phyloP scores from a whole-genome alignment of 2,329 filamentous ascomycete genomes.

The Fusarium oligoseptatum region DNA sequence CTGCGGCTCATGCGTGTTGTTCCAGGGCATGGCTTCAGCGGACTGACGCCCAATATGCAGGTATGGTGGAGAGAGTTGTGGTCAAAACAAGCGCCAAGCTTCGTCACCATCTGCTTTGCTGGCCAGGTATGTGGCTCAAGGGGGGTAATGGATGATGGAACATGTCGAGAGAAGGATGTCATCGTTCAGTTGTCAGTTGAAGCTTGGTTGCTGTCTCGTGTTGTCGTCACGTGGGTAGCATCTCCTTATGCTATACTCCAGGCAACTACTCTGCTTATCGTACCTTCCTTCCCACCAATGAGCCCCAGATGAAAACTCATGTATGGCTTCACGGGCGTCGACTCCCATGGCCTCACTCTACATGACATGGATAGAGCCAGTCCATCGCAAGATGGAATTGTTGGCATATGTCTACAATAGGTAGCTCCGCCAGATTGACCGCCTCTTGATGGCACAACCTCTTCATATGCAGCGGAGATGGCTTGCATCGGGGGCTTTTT shows the following conservation, averaged over 20 bases:
- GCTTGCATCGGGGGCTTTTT: constrained; percentile 14
- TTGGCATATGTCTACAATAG: neutral
- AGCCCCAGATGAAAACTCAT: neutral
- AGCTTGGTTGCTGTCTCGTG: constrained; percentile 7
- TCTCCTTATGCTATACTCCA: constrained; percentile 33
- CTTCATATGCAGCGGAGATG: constrained; percentile 2
- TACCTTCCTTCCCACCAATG: constrained; percentile 3
- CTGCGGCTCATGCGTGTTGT: constrained; percentile 15
- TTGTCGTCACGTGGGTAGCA: constrained; percentile 26
- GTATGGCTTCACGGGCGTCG: neutral
- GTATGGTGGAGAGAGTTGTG: neutral
- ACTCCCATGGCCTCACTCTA: neutral
- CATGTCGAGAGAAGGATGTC: neutral
- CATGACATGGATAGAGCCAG: neutral
- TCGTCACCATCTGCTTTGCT: constrained; percentile 3
- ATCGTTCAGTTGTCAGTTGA: constrained; percentile 7
- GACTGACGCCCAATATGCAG: constrained; percentile 6
- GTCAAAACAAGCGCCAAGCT: neutral
- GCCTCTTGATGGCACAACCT: constrained; percentile 14
- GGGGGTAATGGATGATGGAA: neutral
- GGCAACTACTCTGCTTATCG: neutral
- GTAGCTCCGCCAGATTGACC: constrained; percentile 13
- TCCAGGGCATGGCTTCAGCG: constrained; percentile 3
- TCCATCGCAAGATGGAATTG: neutral
- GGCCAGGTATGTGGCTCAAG: constrained; percentile 1